Evolutionary conservation across 192 early-diverging fungal genomes (phyloP).

Genomic region (Backusella luteola): DNA sequence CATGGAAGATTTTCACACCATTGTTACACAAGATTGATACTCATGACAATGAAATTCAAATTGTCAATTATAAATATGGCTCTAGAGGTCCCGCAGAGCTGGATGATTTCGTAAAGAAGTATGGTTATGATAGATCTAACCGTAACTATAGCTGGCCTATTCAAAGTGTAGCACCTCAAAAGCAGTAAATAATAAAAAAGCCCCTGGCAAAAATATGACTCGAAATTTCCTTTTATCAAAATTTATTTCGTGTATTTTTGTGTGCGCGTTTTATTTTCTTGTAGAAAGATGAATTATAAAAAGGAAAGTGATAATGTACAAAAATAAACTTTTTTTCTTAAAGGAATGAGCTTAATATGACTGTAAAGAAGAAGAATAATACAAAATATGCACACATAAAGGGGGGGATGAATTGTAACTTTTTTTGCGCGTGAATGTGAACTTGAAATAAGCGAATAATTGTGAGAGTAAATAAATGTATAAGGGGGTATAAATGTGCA

Average conservation of each 20-base stretch:
- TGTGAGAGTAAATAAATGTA: neutral
- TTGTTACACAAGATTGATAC: conserved; percentile 86
- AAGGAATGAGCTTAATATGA: conserved; percentile 2
- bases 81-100: conserved; percentile 77
- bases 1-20: conserved; percentile 98
- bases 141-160: conserved; percentile 10
- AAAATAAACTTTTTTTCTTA: neutral
- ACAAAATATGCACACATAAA: neutral
- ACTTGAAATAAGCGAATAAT: neutral
- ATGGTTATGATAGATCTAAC: conserved; percentile 29
- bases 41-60: conserved; percentile 36
- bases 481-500: conserved; percentile 4
- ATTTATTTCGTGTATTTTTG: neutral
- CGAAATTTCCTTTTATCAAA: neutral
- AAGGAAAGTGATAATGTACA: conserved; percentile 1
- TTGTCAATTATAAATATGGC: conserved; percentile 78
- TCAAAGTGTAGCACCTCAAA: conserved; percentile 7
- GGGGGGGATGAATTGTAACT: neutral
- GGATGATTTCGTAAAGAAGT: conserved; percentile 70
- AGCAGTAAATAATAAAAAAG: conserved; percentile 2
- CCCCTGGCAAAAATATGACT: neutral
- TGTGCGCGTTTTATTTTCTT: neutral
- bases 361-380: conserved; percentile 2
- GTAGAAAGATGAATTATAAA: neutral
- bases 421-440: neutral